Evolutionary conservation across 805 yeast genomes (phyloP), one percentile per base, ranked within the genome.

Genomic region (Blastobotrys chiropterorum): DNA sequence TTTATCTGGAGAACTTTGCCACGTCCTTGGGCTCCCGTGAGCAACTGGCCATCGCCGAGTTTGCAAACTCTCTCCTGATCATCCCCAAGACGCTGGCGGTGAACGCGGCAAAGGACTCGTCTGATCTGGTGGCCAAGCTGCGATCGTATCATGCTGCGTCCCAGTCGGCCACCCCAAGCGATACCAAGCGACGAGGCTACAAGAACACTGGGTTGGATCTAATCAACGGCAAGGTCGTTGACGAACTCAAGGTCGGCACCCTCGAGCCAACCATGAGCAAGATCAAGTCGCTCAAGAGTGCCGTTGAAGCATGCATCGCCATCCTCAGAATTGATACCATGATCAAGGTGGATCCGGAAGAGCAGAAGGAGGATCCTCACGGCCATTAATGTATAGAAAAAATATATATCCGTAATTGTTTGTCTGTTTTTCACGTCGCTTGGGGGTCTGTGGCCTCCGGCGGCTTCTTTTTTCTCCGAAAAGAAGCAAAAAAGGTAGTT

Each of bases 11-110:
- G 70, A 92, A 88, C 68, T 94, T 94, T 70, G 99, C 99, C 47
- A 94, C 98, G 6, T 90, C 98, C 0, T 92, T 94, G 48, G 97
- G 98, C 2, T 88, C 97, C 16, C 82, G 99, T 65, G 99, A 94
- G 70, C 99, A 94, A 70, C 78, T 94, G 63, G 98, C 99, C 15
- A 94, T 94, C 72, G 95, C 97, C 1, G 99, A 92, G 72, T 94
- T 94, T 75, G 97, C 99, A 38, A 78, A 79, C 58, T 90, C 97
- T 1, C 74, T 94, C 60, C 77, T 94, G 52, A 79, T 90, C 16
- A 92, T 94, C 60, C 99, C 99, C 68, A 94, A 92, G 78, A 94
- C 98, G 1, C 73, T 94, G 62, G 97, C 98, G 1, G 90, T 87
- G 38, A 94, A 94, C 66, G 99, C 99, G 6, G 99, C 98, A 43